Conservation (phyloP, 176 grass and related monocot genomes). For the Oryza meridionalis region DNA sequence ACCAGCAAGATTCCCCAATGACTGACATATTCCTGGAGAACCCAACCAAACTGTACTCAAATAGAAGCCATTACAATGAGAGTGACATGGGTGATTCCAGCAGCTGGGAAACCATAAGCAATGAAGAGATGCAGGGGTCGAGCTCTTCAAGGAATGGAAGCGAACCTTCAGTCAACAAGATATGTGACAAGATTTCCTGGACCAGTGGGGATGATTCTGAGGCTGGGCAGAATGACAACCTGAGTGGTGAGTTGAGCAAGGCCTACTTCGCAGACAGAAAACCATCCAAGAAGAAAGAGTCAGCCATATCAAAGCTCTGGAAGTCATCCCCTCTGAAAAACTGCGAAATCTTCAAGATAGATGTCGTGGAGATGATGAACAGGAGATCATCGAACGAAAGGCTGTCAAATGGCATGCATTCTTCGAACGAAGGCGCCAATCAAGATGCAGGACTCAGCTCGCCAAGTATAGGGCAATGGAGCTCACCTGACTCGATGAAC, state of each 20-base stretch:
- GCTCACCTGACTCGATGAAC: slow-evolving; percentile 69
- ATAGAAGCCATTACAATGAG: slow-evolving; percentile 46
- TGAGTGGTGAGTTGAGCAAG: slow-evolving; percentile 34
- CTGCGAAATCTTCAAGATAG: slow-evolving; percentile 38
- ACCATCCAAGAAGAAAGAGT: slow-evolving; percentile 72
- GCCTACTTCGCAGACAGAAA: slow-evolving; percentile 45
- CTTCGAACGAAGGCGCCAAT: slow-evolving; percentile 38
- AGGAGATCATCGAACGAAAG: slow-evolving; percentile 28
- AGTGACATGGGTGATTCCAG: slow-evolving; percentile 64
- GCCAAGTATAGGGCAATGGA: slow-evolving; percentile 64
- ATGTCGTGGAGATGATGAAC: slow-evolving; percentile 31
- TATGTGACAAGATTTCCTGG: slow-evolving; percentile 51
- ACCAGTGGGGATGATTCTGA: slow-evolving; percentile 46
- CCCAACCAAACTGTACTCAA: slow-evolving; percentile 48
- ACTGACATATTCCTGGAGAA: slow-evolving; percentile 66
- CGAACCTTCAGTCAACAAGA: slow-evolving; percentile 64
- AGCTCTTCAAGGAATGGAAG: slow-evolving; percentile 66
- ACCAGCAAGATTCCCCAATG: slow-evolving; percentile 43
- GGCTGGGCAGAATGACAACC: slow-evolving; percentile 8
- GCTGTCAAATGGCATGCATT: slow-evolving; percentile 47
- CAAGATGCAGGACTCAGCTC: slow-evolving; percentile 52
- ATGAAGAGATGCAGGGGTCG: slow-evolving; percentile 66
- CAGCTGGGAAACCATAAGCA: slow-evolving; percentile 88
- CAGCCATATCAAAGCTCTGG: slow-evolving; percentile 71
- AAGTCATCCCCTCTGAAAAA: slow-evolving; percentile 65